Base-by-base conservation (phyloP, 148 eudicot species). In the Linanthus parryae region DNA sequence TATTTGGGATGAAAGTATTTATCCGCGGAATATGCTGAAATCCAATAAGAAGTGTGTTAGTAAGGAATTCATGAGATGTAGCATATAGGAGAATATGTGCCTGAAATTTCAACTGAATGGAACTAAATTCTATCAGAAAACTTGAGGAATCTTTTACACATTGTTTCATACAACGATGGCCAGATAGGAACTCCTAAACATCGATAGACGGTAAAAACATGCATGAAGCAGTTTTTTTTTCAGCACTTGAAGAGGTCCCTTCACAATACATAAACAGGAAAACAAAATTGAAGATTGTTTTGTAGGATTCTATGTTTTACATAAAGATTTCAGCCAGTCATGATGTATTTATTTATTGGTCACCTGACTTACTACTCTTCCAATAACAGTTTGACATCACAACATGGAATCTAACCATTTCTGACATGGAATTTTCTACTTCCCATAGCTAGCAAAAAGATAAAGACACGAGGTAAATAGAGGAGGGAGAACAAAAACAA, bases 1-100 rank as follows among this genome's bases (percentile, higher is more conserved):
- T 20, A 56, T 71, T 75, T 15, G 97, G 97, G 50, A 89, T 63
- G 69, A 58, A 75, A 20, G 89, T 59, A 69, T 82, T 89, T 52
- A 84, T 78, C 43, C 94, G 70, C 1, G 97, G 97, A 33, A 84
- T 58, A 62, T 84, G 89, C 96, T 88, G 89, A 56, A 66, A 58
- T 27, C 36, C 14, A 40, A 38, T 46, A 66, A 41, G 29, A 40
- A 23, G 43, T 21, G 22, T 18, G 18, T 29, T 42, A 52, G 15
- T 52, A 20, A 10, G 28, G 19, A 56, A 18, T 5, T 3, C n/a
- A n/a, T n/a, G 11, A 19, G 29, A 41, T 19, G 48, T 19, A 8
- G 26, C 27, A 26, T 54, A 11, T 25, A 22, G 29, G 42, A 30
- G 3, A 24, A 22, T 37, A 39, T n/a, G n/a, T n/a, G n/a, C n/a